phyloP scores from a whole-genome alignment of 805 yeast species.

The Candida schatavii region DNA sequence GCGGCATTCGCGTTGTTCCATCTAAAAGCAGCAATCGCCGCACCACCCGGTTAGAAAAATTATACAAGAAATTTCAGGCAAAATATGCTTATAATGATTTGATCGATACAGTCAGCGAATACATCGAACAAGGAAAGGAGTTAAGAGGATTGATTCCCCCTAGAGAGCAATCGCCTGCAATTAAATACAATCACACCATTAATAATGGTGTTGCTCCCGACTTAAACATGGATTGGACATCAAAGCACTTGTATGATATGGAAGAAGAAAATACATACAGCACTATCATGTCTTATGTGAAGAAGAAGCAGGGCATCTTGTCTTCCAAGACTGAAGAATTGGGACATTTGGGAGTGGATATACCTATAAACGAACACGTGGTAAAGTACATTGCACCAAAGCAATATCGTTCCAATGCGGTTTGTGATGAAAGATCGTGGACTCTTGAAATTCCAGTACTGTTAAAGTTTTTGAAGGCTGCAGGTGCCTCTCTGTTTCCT shows the following conservation, averaged over 20 bases:
- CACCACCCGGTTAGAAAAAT: not conserved
- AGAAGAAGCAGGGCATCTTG: not conserved
- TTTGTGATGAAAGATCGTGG: slow-evolving; percentile 14
- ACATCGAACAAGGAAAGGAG: slow-evolving; percentile 1
- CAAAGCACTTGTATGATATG: not conserved
- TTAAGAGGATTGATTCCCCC: slow-evolving; percentile 1
- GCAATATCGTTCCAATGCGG: slow-evolving; percentile 11
- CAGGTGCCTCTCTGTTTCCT: slow-evolving; percentile 12
- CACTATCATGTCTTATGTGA: not conserved
- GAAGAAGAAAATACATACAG: not conserved
- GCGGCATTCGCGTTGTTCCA: slow-evolving; percentile 1
- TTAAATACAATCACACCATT: not conserved
- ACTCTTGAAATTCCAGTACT: slow-evolving; percentile 25
- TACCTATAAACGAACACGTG: slow-evolving; percentile 15
- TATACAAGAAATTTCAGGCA: not conserved
- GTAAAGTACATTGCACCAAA: slow-evolving; percentile 22
- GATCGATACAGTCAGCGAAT: not conserved
- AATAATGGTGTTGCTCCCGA: too few species aligned
- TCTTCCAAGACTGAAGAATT: not conserved
- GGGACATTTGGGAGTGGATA: not conserved
- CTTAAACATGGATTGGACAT: not conserved
- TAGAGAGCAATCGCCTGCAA: not conserved
- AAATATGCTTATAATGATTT: slow-evolving; percentile 2
- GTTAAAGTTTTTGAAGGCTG: slow-evolving; percentile 7
- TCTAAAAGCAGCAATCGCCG: not conserved